phyloP scores from a whole-genome alignment of 306 rosid species.

The Cajanus cajan region DNA sequence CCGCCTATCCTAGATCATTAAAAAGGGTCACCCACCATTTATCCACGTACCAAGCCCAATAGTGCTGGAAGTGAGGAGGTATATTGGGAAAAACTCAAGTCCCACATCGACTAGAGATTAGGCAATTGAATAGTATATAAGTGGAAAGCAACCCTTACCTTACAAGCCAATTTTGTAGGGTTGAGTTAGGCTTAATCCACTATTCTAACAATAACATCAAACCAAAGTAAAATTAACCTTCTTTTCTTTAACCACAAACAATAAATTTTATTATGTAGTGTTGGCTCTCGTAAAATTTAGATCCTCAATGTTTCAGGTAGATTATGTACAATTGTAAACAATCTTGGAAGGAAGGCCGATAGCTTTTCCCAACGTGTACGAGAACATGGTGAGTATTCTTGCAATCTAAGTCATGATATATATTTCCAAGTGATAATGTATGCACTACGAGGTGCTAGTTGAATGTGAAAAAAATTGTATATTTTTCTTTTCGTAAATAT shows the following conservation, averaged over 20 bases:
- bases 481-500: not conserved
- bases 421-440: not conserved
- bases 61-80: too few relatives aligned
- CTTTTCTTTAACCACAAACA: not conserved
- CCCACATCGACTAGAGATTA: too few relatives aligned
- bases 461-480: not conserved
- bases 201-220: too few relatives aligned
- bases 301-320: constrained; percentile 2
- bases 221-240: not conserved
- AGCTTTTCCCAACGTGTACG: not conserved
- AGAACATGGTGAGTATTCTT: constrained; percentile 1
- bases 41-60: too few relatives aligned
- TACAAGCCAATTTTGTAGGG: too few relatives aligned
- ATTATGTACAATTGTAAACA: not conserved
- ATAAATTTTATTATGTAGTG: not conserved
- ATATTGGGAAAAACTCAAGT: too few relatives aligned
- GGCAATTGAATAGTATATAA: too few relatives aligned
- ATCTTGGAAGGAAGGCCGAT: not conserved
- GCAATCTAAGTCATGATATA: not conserved
- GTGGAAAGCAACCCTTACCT: too few relatives aligned
- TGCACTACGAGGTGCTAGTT: not conserved
- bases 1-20: too few relatives aligned
- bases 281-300: not conserved
- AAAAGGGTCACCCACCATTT: too few relatives aligned
- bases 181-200: too few relatives aligned